A percentile compares a stretch with the other conserved stretches of the same genome.
Conservation (phyloP, 306 rosid genomes). For the Styphnolobium japonicum region DNA sequence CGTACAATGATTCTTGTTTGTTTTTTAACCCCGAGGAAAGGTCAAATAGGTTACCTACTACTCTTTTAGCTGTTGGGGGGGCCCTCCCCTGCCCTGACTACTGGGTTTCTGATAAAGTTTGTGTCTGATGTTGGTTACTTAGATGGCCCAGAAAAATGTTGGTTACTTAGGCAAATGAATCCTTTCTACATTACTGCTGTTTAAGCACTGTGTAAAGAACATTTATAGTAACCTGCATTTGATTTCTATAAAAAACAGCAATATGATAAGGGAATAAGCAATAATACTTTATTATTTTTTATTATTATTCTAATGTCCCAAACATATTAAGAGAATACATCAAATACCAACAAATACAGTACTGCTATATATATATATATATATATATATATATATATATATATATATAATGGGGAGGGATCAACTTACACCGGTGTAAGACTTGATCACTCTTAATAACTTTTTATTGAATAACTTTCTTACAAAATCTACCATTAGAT, state of each 20-base stretch:
- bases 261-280: neutral
- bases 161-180: neutral
- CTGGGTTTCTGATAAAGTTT: neutral
- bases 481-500: too few relatives aligned
- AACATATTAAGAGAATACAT: slow-evolving; percentile 12
- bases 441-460: too few relatives aligned
- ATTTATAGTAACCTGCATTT: too few relatives aligned
- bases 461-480: too few relatives aligned
- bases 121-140: neutral
- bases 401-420: too few relatives aligned
- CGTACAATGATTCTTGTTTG: slow-evolving; percentile 47
- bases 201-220: neutral
- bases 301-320: slow-evolving; percentile 4
- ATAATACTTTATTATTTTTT: neutral
- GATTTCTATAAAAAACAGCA: too few relatives aligned
- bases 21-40: slow-evolving; percentile 20
- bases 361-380: too few relatives aligned
- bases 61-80: neutral
- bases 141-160: neutral
- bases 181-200: neutral
- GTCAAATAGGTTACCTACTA: slow-evolving; percentile 30
- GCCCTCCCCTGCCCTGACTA: neutral
- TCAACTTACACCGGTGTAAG: too few relatives aligned
- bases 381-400: too few relatives aligned
- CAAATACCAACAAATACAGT: slow-evolving; percentile 16